Percentiles rank a stretch among this genome's conserved stretches.
Evolutionary conservation across 202 grass and related monocot species (phyloP).

Genomic region (Digitaria exilis): DNA sequence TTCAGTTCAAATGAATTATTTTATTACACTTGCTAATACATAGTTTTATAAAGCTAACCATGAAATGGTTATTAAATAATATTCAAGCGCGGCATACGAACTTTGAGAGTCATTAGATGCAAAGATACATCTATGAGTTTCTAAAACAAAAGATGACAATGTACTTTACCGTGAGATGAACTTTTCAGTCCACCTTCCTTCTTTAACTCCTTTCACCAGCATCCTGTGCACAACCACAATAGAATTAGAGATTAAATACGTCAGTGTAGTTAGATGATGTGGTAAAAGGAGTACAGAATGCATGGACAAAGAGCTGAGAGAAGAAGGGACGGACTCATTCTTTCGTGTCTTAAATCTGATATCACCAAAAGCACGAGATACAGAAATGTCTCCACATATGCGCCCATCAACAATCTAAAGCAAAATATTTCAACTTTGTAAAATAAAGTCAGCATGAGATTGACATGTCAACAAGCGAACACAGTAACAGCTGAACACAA

Average conservation of each 20-base stretch:
- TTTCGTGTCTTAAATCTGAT: constrained; percentile 92
- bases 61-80: neutral
- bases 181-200: constrained; percentile 87
- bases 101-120: neutral
- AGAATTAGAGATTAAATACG: constrained; percentile 32
- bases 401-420: constrained; percentile 88
- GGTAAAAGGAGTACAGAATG: constrained; percentile 15
- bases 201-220: constrained; percentile 80
- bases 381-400: constrained; percentile 97
- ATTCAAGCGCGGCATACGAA: constrained; percentile 6
- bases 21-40: constrained; percentile 1
- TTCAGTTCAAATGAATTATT: neutral
- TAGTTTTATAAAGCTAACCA: neutral
- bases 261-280: neutral
- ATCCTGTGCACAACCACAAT: constrained; percentile 62
- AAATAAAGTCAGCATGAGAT: constrained; percentile 32
- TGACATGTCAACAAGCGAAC: neutral
- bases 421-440: constrained; percentile 15
- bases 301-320: constrained; percentile 30
- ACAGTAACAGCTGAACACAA: neutral
- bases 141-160: constrained; percentile 21
- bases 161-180: constrained; percentile 72
- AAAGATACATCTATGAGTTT: neutral
- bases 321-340: constrained; percentile 82
- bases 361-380: constrained; percentile 96